Base-by-base conservation (phyloP, 129 eudicot species). In the Cynara cardunculus region DNA sequence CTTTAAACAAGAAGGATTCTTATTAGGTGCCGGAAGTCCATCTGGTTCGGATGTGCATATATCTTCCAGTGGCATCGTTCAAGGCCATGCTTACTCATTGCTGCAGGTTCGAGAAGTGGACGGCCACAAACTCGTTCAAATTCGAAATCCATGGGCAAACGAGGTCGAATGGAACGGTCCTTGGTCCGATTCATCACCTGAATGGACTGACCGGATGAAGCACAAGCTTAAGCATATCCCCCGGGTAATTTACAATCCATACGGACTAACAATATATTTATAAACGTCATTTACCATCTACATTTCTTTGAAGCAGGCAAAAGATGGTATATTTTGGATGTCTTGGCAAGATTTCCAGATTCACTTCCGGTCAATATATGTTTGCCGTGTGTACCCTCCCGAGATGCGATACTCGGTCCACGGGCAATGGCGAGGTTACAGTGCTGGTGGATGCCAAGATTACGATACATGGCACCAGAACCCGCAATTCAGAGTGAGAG, bases 151-250 rank as follows among this genome's bases (percentile, higher is more conserved):
- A 0, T 96, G 99, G 99, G 99, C 99, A 27, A 96, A 89, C 30
- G 99, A 96, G 87, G 99, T 96, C 22, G 99, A 96, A 82, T 96
- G 99, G 99, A 96, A 92, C 49, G 99, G 99, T 30, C 97, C 95
- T 64, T 96, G 99, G 99, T 96, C 99, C 13, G 99, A 96, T 83
- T 85, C 99, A 28, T 96, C 99, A 26, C 89, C 97, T 3, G 97
- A 96, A 83, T 96, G 99, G 99, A 90, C 99, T 9, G 99, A 96
- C 69, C 86, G 99, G 83, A 96, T 96, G 97, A 92, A 82, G 81
- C 99, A 96, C 85, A 96, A 96, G 78, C 98, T 96, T 80, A 96
- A 91, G 76, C 99, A 96, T 70, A 83, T 89, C 56, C 93, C 98
- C 12, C 97, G 91, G 89, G 98, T 93, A 87, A 1, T 7, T 56